These are phyloP conservation scores for Collybia sordida DNA, from an alignment of 768 basidiomycete genomes.

Conservation along the genomic window DNA sequence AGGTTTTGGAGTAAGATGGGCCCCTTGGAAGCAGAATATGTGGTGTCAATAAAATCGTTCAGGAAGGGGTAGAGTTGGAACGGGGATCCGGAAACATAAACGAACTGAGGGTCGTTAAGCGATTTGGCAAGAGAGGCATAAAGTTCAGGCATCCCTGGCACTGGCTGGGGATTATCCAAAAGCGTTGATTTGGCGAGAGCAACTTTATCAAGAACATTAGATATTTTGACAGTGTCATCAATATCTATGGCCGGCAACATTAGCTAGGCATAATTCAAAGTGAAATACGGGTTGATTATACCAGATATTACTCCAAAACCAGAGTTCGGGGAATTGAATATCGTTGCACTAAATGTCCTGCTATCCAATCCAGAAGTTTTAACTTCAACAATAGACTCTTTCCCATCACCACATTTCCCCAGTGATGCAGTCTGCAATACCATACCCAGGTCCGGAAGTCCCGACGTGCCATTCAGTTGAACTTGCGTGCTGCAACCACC, in stretches of 20 bases:
- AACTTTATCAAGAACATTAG: constrained; percentile 34
- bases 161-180: constrained; percentile 36
- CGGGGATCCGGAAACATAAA: constrained; percentile 44
- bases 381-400: constrained; percentile 15
- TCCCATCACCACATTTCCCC: constrained; percentile 24
- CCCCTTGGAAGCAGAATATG: constrained; percentile 32
- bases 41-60: constrained; percentile 33
- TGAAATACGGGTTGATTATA: constrained; percentile 2
- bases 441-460: constrained; percentile 31
- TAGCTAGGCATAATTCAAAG: background rate
- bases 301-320: constrained; percentile 46
- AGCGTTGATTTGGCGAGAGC: constrained; percentile 36
- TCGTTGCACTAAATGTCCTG: constrained; percentile 22
- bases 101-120: constrained; percentile 37
- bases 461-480: constrained; percentile 26
- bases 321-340: constrained; percentile 34
- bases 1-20: constrained; percentile 40
- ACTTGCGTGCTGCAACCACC: constrained; percentile 27
- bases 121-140: constrained; percentile 34
- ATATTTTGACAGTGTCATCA: constrained; percentile 44
- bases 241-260: constrained; percentile 29
- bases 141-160: constrained; percentile 47
- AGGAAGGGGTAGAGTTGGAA: constrained; percentile 48
- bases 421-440: constrained; percentile 28
- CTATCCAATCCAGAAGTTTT: constrained; percentile 14